Conservation (phyloP, 176 grass and related monocot genomes). For the Alloteropsis semialata region DNA sequence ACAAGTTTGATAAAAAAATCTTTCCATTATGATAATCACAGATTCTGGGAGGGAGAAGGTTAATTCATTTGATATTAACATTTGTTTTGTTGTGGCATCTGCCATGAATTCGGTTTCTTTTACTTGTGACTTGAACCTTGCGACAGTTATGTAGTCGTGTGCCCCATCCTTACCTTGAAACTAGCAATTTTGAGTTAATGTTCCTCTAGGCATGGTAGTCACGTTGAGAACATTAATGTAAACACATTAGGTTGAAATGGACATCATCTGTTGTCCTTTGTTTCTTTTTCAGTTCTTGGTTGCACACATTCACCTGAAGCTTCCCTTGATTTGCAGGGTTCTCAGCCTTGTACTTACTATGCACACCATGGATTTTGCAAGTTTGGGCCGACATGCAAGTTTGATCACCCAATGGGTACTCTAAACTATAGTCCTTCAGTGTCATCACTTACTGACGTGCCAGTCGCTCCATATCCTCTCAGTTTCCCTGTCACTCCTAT, state of each 20-base stretch:
- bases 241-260: neutral
- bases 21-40: neutral
- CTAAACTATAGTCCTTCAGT: conserved; percentile 52
- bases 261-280: neutral
- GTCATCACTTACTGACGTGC: conserved; percentile 58
- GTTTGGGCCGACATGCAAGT: conserved; percentile 75
- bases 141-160: neutral
- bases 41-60: neutral
- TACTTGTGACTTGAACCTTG: conserved; percentile 3
- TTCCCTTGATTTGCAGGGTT: conserved; percentile 52
- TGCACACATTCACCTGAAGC: conserved; percentile 1
- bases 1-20: neutral
- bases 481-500: conserved; percentile 45
- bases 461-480: conserved; percentile 50
- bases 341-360: conserved; percentile 66
- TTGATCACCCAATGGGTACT: conserved; percentile 69
- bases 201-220: neutral
- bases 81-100: conserved; percentile 17
- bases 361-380: conserved; percentile 68
- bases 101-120: conserved; percentile 11
- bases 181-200: neutral
- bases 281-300: conserved; percentile 7
- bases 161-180: neutral
- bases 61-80: conserved; percentile 5
- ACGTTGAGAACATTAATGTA: neutral